A percentile compares a stretch with the other conserved stretches of the same genome.
Conservation (phyloP, 2,329 filamentous ascomycete species). For the Exophiala mesophila region DNA sequence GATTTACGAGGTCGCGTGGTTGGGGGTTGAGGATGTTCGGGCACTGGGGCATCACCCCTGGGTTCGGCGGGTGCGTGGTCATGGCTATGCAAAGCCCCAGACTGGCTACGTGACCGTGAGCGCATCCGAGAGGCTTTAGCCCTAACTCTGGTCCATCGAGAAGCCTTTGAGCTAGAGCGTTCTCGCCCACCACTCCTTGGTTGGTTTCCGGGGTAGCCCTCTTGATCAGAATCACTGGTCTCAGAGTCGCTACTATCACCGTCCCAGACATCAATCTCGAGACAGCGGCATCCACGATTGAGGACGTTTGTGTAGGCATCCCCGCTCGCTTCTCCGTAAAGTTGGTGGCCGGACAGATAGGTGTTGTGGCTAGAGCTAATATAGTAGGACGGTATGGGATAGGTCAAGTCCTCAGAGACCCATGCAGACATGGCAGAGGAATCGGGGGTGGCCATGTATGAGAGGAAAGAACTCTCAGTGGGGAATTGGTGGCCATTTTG, state of each 20-base stretch:
- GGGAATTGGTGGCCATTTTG: constrained; percentile 15
- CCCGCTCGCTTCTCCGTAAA: constrained; percentile 69
- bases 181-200: neutral
- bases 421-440: constrained; percentile 42
- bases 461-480: constrained; percentile 32
- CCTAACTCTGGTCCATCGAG: constrained; percentile 22
- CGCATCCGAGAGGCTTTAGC: constrained; percentile 23
- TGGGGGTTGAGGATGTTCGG: neutral
- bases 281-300: constrained; percentile 73
- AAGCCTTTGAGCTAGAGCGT: constrained; percentile 17
- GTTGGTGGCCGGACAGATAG: constrained; percentile 81
- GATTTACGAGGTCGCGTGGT: neutral
- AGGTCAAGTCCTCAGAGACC: constrained; percentile 55
- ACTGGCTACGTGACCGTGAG: constrained; percentile 14
- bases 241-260: constrained; percentile 48
- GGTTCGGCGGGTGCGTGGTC: neutral
- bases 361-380: constrained; percentile 95
- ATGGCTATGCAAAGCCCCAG: constrained; percentile 6
- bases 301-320: constrained; percentile 76
- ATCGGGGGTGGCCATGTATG: constrained; percentile 45
- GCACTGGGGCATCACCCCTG: neutral
- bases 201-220: constrained; percentile 10
- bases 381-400: constrained; percentile 81
- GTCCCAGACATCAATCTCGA: constrained; percentile 95
- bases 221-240: constrained; percentile 25